These are phyloP conservation scores for Trichoderma arundinaceum DNA, from an alignment of 2,329 filamentous ascomycete genomes.

Conservation along the genomic window DNA sequence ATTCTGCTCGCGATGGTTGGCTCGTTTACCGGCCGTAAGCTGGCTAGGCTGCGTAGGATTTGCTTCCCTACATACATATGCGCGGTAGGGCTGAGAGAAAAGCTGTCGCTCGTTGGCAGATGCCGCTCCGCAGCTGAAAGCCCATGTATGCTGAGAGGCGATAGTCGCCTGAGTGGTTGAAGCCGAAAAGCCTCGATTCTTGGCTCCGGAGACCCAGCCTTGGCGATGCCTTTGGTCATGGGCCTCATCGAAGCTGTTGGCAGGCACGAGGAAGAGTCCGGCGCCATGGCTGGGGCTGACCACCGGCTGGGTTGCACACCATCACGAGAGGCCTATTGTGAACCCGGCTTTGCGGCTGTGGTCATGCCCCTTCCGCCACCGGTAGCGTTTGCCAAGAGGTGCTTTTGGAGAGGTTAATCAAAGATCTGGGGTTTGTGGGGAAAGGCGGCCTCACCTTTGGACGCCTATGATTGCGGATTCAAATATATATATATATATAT, in stretches of 20 bases:
- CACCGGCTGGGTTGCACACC: constrained; percentile 11
- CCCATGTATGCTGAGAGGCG: neutral
- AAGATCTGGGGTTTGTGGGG: constrained; percentile 3
- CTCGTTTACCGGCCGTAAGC: neutral
- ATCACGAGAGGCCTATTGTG: constrained; percentile 18
- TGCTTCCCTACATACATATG: constrained; percentile 1
- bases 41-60: constrained; percentile 8
- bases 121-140: constrained; percentile 14
- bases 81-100: constrained; percentile 16
- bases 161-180: constrained; percentile 22
- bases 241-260: neutral
- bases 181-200: neutral
- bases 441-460: constrained; percentile 12
- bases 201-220: neutral
- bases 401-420: neutral
- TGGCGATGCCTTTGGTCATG: constrained; percentile 7
- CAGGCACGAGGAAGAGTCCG: neutral
- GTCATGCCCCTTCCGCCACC: constrained; percentile 16
- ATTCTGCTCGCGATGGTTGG: constrained; percentile 2
- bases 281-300: constrained; percentile 4
- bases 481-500: neutral
- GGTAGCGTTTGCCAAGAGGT: neutral
- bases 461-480: neutral
- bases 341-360: constrained; percentile 6
- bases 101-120: neutral